Conservation (phyloP, 2,329 filamentous ascomycete genomes). For the Talaromyces sp. region DNA sequence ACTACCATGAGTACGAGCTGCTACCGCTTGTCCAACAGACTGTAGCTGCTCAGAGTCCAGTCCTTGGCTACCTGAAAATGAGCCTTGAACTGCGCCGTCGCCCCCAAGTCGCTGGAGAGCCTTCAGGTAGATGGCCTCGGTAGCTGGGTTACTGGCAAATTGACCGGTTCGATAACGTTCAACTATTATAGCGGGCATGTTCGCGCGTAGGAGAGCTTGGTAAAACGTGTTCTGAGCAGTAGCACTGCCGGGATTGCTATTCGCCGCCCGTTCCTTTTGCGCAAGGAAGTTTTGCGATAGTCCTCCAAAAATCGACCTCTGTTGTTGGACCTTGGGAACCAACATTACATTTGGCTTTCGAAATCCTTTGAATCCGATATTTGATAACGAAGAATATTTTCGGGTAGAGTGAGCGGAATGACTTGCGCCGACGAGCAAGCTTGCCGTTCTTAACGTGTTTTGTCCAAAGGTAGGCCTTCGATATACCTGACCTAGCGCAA, state of each 20-base stretch:
- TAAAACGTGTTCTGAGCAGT: slow-evolving; percentile 93
- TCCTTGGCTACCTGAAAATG: slow-evolving; percentile 26
- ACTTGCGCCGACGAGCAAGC: slow-evolving; percentile 22
- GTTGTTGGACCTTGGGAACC: slow-evolving; percentile 32
- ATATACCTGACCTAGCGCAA: slow-evolving; percentile 22
- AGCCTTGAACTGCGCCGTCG: slow-evolving; percentile 27
- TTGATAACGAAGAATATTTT: slow-evolving; percentile 34
- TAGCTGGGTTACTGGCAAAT: slow-evolving; percentile 74
- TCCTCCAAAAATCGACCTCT: slow-evolving; percentile 40
- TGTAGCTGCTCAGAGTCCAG: slow-evolving; percentile 65
- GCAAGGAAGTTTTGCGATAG: slow-evolving; percentile 63
- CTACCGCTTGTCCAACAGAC: slow-evolving; percentile 77
- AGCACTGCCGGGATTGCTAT: slow-evolving; percentile 83
- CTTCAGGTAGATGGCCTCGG: slow-evolving; percentile 74
- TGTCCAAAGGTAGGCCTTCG: slow-evolving; percentile 18
- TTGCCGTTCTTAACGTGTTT: slow-evolving; percentile 16
- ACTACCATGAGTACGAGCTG: slow-evolving; percentile 65
- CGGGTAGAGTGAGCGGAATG: slow-evolving; percentile 24
- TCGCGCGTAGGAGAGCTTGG: slow-evolving; percentile 80
- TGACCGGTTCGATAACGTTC: slow-evolving; percentile 83
- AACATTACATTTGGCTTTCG: slow-evolving; percentile 24
- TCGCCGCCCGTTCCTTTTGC: slow-evolving; percentile 84
- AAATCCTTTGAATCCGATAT: slow-evolving; percentile 27
- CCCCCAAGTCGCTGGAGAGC: slow-evolving; percentile 65
- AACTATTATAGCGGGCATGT: slow-evolving; percentile 88